A percentile compares a stretch with the other conserved stretches of the same genome.
phyloP scores from a whole-genome alignment of 2,329 filamentous ascomycete species.

The Fusarium mangiferae region DNA sequence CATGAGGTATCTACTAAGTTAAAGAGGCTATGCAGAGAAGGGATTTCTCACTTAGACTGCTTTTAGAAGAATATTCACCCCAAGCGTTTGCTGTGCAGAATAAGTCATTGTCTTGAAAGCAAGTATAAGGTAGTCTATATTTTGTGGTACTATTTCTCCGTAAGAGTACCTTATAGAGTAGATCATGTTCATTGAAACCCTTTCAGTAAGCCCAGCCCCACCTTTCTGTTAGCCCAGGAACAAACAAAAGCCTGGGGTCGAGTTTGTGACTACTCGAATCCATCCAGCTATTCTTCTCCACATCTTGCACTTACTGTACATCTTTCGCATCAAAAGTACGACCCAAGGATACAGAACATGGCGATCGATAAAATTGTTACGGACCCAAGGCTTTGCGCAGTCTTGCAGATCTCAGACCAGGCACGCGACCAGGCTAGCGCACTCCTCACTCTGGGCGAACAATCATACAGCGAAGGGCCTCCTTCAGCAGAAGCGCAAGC shows the following conservation, averaged over 20 bases:
- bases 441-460: conserved; percentile 66
- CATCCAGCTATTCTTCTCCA: background rate
- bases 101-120: background rate
- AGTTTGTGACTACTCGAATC: background rate
- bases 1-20: background rate
- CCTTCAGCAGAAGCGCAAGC: conserved; percentile 61
- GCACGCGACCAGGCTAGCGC: conserved; percentile 77
- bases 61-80: background rate
- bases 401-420: conserved; percentile 77
- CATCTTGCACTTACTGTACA: background rate
- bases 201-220: background rate
- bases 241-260: conserved; percentile 9
- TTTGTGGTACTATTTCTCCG: background rate
- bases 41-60: background rate
- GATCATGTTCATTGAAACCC: background rate
- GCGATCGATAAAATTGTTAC: conserved; percentile 53
- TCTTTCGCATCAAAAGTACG: background rate
- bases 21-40: background rate
- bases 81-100: background rate
- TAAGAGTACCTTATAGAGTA: background rate
- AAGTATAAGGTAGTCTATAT: background rate
- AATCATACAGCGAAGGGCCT: conserved; percentile 54
- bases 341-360: conserved; percentile 42
- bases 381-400: conserved; percentile 67
- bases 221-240: conserved; percentile 16